A percentile compares a stretch with the other conserved stretches of the same genome.
phyloP scores from a whole-genome alignment of 768 basidiomycete species.

The Clathrus columnatus region DNA sequence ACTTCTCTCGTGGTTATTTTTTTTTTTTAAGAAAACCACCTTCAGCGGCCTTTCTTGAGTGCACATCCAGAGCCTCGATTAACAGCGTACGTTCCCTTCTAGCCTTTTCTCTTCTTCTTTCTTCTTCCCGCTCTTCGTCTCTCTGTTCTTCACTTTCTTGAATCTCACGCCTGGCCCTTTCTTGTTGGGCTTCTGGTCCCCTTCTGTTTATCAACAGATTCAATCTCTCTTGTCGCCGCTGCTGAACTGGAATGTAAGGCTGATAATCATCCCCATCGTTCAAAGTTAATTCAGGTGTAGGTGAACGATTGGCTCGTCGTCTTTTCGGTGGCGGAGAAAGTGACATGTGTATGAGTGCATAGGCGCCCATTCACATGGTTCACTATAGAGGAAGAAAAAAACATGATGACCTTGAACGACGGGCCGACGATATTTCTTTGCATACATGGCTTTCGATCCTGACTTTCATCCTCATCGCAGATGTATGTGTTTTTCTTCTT shows the following conservation, averaged over 20 bases:
- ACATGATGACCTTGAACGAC: neutral
- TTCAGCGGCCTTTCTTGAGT: conserved; percentile 70
- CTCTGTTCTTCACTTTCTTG: conserved; percentile 56
- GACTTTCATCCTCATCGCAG: conserved; percentile 61
- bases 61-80: conserved; percentile 93
- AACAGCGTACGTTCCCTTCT: conserved; percentile 82
- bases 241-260: conserved; percentile 81
- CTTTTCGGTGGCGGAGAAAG: neutral
- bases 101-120: conserved; percentile 60
- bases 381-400: neutral
- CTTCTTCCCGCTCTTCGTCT: conserved; percentile 75
- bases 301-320: conserved; percentile 31
- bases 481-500: conserved; percentile 32
- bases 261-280: conserved; percentile 63
- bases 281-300: conserved; percentile 49
- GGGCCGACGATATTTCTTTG: neutral
- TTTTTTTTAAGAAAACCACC: too few species aligned
- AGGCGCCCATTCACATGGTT: neutral
- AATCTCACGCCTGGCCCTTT: conserved; percentile 36
- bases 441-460: conserved; percentile 39
- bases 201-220: conserved; percentile 63
- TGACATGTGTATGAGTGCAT: neutral
- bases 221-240: conserved; percentile 74
- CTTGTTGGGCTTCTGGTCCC: conserved; percentile 40
- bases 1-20: too few species aligned